Conservation (phyloP, 2,329 filamentous ascomycete species). For the Aspergillus hortae region DNA sequence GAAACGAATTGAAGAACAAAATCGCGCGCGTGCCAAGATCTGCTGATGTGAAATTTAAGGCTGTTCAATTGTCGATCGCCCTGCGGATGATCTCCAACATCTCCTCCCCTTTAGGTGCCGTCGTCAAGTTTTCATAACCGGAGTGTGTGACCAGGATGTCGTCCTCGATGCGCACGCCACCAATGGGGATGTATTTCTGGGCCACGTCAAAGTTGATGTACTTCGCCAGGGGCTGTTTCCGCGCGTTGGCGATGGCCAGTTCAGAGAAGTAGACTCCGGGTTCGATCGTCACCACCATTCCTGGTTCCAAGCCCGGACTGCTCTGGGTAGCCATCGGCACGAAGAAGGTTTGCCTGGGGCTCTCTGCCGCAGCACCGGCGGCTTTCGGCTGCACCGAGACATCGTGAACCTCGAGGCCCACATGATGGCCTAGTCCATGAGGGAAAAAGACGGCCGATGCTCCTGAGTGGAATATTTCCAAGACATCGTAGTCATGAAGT, state of each 20-base stretch:
- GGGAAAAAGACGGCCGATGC: conserved; percentile 40
- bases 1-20: conserved; percentile 1
- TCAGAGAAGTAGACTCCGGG: conserved; percentile 49
- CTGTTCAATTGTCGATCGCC: conserved; percentile 13
- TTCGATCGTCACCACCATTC: conserved; percentile 56
- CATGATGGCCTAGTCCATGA: conserved; percentile 58
- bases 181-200: conserved; percentile 38
- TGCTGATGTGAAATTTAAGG: conserved; percentile 1
- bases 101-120: conserved; percentile 64
- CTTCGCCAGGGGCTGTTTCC: conserved; percentile 25
- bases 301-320: conserved; percentile 40
- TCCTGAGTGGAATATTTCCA: conserved; percentile 41
- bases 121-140: conserved; percentile 70
- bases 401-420: conserved; percentile 45
- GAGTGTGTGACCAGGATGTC: conserved; percentile 68
- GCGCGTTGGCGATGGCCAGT: conserved; percentile 34
- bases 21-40: background rate
- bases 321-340: conserved; percentile 16
- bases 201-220: conserved; percentile 41
- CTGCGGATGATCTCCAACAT: conserved; percentile 39
- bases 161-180: conserved; percentile 46
- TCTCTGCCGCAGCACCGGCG: conserved; percentile 13
- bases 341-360: conserved; percentile 15
- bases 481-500: conserved; percentile 59
- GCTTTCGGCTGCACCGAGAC: conserved; percentile 37